Evolutionary conservation across 805 yeast species (phyloP), one percentile per base, ranked within the genome.

Genomic region (Torulaspora delbrueckii): DNA sequence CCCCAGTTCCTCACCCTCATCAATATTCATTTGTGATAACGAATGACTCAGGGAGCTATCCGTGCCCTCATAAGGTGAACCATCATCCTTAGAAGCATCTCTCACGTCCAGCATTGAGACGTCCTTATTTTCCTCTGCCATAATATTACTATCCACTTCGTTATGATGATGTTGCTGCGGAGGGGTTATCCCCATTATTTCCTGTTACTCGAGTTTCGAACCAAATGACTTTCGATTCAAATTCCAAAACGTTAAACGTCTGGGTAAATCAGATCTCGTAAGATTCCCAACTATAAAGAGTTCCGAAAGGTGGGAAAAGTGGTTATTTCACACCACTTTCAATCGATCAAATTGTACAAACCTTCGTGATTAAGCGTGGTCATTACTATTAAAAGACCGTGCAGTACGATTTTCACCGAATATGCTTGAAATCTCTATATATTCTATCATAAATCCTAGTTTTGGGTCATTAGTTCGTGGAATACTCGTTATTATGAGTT

Each of bases 1-100:
- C 33, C 48, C 54, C 25, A 56, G 31, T 27, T 51, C 62, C 32
- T 54, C 51, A 6, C 59, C 52, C 40, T 56, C 57, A 35, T 65
- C 68, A 7, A 66, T 62, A 42, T 62, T 65, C 67, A 66, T 62
- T 38, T 61, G 59, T 8, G 70, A 66, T 27, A 66, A 49, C 16
- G 62, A 57, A 33, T 65, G 66, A n/a, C 61, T 58, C 25, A 62
- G 45, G 25, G 44, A 37, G 8, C 28, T 34, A 23, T 40, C 42
- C 10, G 45, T 16, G 9, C 37, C 40, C 13, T 35, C 35, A 26
- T 34, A 23, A 14, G 48, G 33, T 7, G 52, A 26, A 31, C 42
- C 43, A 5, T 48, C 40, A 5, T 43, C 43, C 16, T 47, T 41
- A 24, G 40, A 41, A n/a, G 58, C 60, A 18, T 57, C 60, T 27